Evolutionary conservation across 2,329 filamentous ascomycete genomes (phyloP), one percentile per base, ranked within the genome.

Genomic region (Magnaporthiopsis incrustans): DNA sequence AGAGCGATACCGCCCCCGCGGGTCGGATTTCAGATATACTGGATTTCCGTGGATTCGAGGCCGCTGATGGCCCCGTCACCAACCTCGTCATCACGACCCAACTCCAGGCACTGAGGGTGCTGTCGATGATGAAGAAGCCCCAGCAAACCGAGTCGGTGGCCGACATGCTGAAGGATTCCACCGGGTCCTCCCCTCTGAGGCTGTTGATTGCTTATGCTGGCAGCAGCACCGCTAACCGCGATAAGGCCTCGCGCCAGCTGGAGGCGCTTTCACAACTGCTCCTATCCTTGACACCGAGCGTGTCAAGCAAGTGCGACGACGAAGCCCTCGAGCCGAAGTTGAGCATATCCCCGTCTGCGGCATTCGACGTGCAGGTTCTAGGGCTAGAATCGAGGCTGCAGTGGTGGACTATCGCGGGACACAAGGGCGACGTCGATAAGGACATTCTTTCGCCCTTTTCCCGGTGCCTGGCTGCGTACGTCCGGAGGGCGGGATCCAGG

Each of bases 381-480:
- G 89, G 86, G 12, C 79, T 93, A 56, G 79, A 81, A 30, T 77
- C 82, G 10, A 82, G 88, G 35, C 74, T 87, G n/a, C 76, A 78
- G 57, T 90, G 86, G 82, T 92, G 89, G 89, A 78, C 75, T 57
- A 70, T 91, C 65, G 82, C 82, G 8, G 79, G 81, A 1, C 87
- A 90, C 69, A 73, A 82, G 65, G 83, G 82, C 1, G 82, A 89
- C 65, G 71, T 82, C 5, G 82, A 86, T 50, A 86, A 85, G 64
- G 89, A 92, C 18, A 73, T 92, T 8, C 70, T 88, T n/a, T 78
- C 84, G 1, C 88, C 89, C 0, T 82, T 91, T 61, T 80, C 82
- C 0, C 84, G 83, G 62, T 92, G 86, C 67, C 69, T 90, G 25
- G 77, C 80, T 12, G 82, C 89, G 1, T 89, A 87, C 68, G 75